phyloP scores from a whole-genome alignment of 768 basidiomycete species.

The Boletus speciosus region DNA sequence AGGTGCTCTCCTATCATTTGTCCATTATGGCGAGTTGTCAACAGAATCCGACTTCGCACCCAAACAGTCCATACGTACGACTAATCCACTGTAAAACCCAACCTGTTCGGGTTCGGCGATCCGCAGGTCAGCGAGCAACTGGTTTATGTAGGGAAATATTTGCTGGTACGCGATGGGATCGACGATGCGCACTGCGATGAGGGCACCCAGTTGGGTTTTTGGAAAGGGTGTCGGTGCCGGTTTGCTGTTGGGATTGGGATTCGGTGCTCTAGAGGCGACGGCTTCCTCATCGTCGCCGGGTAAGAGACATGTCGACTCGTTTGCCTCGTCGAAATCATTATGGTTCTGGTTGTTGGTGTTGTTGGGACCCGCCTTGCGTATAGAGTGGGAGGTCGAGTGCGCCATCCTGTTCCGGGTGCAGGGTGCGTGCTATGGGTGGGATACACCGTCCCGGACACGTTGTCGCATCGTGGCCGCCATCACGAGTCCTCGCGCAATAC shows the following conservation, averaged over 20 bases:
- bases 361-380: neutral
- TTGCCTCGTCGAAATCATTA: neutral
- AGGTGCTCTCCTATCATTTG: conserved; percentile 51
- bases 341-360: neutral
- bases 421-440: neutral
- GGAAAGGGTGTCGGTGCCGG: conserved; percentile 31
- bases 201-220: conserved; percentile 42
- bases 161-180: conserved; percentile 62
- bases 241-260: neutral
- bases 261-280: neutral
- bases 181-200: conserved; percentile 45
- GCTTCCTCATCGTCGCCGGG: conserved; percentile 8
- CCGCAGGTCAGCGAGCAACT: conserved; percentile 52
- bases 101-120: conserved; percentile 54
- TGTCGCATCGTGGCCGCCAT: neutral
- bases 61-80: conserved; percentile 36
- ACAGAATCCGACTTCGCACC: neutral
- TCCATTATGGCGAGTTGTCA: neutral
- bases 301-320: conserved; percentile 18
- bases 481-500: neutral
- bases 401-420: neutral
- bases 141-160: conserved; percentile 64
- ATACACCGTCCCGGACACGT: neutral
- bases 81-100: conserved; percentile 64
- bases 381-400: neutral